Evolutionary conservation across 2,329 filamentous ascomycete genomes (phyloP).

Genomic region (Hortaea sp.): DNA sequence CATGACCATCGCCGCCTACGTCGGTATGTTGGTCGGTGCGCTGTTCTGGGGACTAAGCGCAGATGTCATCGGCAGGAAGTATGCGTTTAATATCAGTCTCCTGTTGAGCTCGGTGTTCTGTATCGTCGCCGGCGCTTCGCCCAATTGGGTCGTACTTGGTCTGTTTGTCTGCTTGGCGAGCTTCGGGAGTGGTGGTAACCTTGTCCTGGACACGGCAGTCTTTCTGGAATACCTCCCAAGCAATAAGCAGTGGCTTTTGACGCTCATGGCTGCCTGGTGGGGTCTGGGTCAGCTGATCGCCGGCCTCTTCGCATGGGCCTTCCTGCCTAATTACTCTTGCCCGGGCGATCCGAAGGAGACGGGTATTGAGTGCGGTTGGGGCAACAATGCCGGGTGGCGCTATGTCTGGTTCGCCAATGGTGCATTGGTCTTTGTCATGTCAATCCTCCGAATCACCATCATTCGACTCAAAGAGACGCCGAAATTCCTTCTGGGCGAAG

Average conservation of each 20-base stretch:
- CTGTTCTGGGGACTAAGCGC: slow-evolving; percentile 60
- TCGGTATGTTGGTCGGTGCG: slow-evolving; percentile 44
- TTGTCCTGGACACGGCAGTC: slow-evolving; percentile 53
- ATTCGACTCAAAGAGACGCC: slow-evolving; percentile 47
- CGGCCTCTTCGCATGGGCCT: slow-evolving; percentile 46
- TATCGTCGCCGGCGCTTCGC: slow-evolving; percentile 56
- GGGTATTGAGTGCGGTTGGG: slow-evolving; percentile 37
- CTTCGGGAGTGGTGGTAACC: slow-evolving; percentile 55
- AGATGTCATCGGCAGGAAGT: slow-evolving; percentile 57
- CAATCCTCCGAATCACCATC: slow-evolving; percentile 42
- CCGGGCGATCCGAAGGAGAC: slow-evolving; percentile 25
- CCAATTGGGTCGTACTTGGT: slow-evolving; percentile 55
- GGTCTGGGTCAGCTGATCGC: slow-evolving; percentile 42
- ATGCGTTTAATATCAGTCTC: slow-evolving; percentile 55
- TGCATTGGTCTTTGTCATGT: slow-evolving; percentile 45
- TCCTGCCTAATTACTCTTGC: slow-evolving; percentile 42
- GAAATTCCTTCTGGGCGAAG: slow-evolving; percentile 46
- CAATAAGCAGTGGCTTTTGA: slow-evolving; percentile 54
- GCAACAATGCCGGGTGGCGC: slow-evolving; percentile 48
- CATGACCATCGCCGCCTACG: slow-evolving; percentile 53
- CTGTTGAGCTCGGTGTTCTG: slow-evolving; percentile 54
- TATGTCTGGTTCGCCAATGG: slow-evolving; percentile 47
- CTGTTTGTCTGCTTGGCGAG: slow-evolving; percentile 53
- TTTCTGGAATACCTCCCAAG: slow-evolving; percentile 49
- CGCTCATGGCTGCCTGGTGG: slow-evolving; percentile 51